phyloP scores from a whole-genome alignment of 2,329 filamentous ascomycete genomes.

The Aspergillus fischeri region DNA sequence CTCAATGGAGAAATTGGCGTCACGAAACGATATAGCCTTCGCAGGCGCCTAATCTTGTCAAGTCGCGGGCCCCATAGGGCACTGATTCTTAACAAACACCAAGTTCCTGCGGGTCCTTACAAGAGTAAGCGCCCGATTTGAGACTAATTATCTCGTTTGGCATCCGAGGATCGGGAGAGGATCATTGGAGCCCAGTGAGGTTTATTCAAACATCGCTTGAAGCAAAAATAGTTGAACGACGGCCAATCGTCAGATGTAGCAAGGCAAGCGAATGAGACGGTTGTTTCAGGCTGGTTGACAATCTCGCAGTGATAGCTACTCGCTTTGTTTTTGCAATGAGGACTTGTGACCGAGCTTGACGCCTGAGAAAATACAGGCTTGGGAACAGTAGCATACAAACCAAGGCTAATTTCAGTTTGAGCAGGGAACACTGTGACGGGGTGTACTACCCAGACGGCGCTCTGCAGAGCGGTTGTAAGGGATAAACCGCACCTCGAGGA shows the following conservation, averaged over 20 bases:
- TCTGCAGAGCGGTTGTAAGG: not conserved
- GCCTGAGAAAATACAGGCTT: not conserved
- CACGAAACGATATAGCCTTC: not conserved
- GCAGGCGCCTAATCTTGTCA: not conserved
- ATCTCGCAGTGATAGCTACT: not conserved
- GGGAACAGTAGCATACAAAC: not conserved
- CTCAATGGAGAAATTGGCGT: not conserved
- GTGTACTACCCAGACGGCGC: not conserved
- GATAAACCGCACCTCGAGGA: not conserved
- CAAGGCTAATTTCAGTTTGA: not conserved
- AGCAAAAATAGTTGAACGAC: not conserved
- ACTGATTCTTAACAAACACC: not conserved
- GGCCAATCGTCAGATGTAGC: slow-evolving; percentile 1
- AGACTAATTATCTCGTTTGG: not conserved
- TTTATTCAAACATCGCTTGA: not conserved
- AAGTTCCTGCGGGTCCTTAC: not conserved
- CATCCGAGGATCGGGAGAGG: not conserved
- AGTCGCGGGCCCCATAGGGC: no score
- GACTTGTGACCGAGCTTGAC: not conserved
- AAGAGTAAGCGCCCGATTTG: not conserved
- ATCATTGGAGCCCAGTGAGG: not conserved
- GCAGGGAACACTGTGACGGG: not conserved
- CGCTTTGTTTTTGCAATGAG: not conserved
- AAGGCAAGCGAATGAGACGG: not conserved
- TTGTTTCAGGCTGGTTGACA: not conserved